Evolutionary conservation across 2,329 filamentous ascomycete species (phyloP).

Genomic region (Colletotrichum sublineola): DNA sequence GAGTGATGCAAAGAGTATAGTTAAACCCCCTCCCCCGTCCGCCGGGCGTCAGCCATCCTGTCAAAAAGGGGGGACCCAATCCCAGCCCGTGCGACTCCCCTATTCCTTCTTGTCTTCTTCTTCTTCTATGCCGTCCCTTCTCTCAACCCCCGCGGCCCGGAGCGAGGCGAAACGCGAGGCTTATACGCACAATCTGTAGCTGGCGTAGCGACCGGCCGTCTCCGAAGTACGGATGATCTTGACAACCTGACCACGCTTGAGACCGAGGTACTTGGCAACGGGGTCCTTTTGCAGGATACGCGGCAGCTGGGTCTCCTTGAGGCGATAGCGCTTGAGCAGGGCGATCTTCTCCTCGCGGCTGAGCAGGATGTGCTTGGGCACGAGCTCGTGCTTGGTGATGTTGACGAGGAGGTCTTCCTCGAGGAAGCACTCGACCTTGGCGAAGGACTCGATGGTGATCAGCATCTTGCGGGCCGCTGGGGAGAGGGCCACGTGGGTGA

Average conservation of each 20-base stretch:
- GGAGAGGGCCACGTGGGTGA: constrained; percentile 86
- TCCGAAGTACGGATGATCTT: constrained; percentile 98
- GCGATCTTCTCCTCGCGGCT: constrained; percentile 90
- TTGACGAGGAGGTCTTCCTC: constrained; percentile 97
- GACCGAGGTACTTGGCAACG: constrained; percentile 89
- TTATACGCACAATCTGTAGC: constrained; percentile 82
- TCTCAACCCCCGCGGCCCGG: background rate
- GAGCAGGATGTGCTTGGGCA: constrained; percentile 92
- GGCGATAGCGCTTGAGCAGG: constrained; percentile 87
- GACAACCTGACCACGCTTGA: constrained; percentile 93
- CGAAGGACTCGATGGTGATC: constrained; percentile 79
- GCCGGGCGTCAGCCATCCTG: constrained; percentile 19
- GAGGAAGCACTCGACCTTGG: constrained; percentile 92
- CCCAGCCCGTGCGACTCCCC: constrained; percentile 6
- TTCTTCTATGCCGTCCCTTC: background rate
- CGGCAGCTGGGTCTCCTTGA: constrained; percentile 98
- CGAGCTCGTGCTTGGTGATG: constrained; percentile 97
- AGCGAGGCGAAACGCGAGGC: background rate
- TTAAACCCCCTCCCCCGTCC: constrained; percentile 24
- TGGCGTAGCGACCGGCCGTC: constrained; percentile 95
- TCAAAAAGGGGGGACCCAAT: background rate
- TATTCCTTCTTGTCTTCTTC: background rate
- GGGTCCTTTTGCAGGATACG: constrained; percentile 93
- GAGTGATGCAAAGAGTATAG: constrained; percentile 41
- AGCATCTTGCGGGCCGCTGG: constrained; percentile 90